phyloP scores from a whole-genome alignment of 495 filamentous ascomycete genomes.

The Podospora comata region DNA sequence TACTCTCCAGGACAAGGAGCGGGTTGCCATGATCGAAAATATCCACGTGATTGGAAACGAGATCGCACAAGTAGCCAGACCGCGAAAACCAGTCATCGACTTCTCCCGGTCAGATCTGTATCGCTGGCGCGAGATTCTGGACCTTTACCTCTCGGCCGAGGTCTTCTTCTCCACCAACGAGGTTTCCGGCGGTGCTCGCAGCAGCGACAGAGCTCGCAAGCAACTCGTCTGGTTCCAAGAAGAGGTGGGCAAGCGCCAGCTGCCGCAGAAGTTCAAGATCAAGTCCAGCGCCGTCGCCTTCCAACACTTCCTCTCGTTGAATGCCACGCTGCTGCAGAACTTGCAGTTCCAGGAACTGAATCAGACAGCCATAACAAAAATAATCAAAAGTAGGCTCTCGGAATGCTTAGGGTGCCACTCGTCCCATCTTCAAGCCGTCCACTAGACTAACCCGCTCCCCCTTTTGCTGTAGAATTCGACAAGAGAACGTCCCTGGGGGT shows the following conservation, averaged over 20 bases:
- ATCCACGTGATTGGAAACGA: slow-evolving; percentile 54
- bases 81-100: slow-evolving; percentile 39
- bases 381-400: slow-evolving; percentile 63
- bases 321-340: slow-evolving; percentile 60
- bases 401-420: neutral
- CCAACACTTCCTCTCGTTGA: slow-evolving; percentile 61
- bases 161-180: slow-evolving; percentile 72
- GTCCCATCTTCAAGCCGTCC: slow-evolving; percentile 1
- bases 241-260: slow-evolving; percentile 51
- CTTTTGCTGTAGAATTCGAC: slow-evolving; percentile 60
- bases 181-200: slow-evolving; percentile 54
- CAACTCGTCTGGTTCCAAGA: slow-evolving; percentile 58
- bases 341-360: slow-evolving; percentile 75
- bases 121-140: slow-evolving; percentile 70
- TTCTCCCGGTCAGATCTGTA: slow-evolving; percentile 61
- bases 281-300: slow-evolving; percentile 55
- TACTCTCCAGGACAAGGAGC: slow-evolving; percentile 55
- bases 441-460: neutral
- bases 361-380: slow-evolving; percentile 64
- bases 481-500: slow-evolving; percentile 70
- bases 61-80: slow-evolving; percentile 57
- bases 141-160: slow-evolving; percentile 63
- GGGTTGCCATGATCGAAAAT: slow-evolving; percentile 50
- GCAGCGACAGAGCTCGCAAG: slow-evolving; percentile 48
- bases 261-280: slow-evolving; percentile 56